Base-by-base conservation (phyloP, 2,329 filamentous ascomycete species). In the Cercospora sp. region DNA sequence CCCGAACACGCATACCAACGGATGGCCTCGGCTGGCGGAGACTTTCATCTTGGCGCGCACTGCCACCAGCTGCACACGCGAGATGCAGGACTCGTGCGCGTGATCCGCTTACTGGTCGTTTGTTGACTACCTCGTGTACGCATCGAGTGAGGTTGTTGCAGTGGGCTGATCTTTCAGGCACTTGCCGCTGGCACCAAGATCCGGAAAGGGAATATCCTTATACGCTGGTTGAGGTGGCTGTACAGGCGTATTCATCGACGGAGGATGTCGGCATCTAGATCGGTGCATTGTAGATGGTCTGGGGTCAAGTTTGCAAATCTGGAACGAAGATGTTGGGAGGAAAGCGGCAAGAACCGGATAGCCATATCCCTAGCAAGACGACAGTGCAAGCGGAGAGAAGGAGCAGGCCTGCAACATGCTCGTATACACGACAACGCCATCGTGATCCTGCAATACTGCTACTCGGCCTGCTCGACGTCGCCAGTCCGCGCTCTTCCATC, bases 11-110 rank as follows among this genome's bases (percentile, higher is more conserved):
- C 24, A 55, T 32, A 13, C 30, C 21, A 26, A 18, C 30, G 40
- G 16, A 21, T 12, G 13, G 58, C 58, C 58, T 45, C 58, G 58
- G 58, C 18, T 43, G 58, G 58, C 58, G 58, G 58, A 21, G 30
- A 61, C 37, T 43, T 43, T 43, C 16, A 2, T 6, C 58, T 40
- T 24, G 58, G 58, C 30, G 13, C 32, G 18, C 26, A n/a, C 18
- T 61, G 21, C 58, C 34, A 40, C 34, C 34, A 60, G n/a, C 18
- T 24, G 18, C 21, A 18, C 43, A 21, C n/a, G 45, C 45, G 18
- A 51, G 18, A 51, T 51, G 18, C 21, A 51, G 10, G 4, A 6
- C 21, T 13, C 12, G 12, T 21, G 18, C 49, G 21, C 49, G 49
- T 28, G 49, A 53, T 28, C 49, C 3, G 13, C 4, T 24, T 5